These are phyloP conservation scores for Morella rubra DNA, from an alignment of 306 rosid species.

Conservation along the genomic window DNA sequence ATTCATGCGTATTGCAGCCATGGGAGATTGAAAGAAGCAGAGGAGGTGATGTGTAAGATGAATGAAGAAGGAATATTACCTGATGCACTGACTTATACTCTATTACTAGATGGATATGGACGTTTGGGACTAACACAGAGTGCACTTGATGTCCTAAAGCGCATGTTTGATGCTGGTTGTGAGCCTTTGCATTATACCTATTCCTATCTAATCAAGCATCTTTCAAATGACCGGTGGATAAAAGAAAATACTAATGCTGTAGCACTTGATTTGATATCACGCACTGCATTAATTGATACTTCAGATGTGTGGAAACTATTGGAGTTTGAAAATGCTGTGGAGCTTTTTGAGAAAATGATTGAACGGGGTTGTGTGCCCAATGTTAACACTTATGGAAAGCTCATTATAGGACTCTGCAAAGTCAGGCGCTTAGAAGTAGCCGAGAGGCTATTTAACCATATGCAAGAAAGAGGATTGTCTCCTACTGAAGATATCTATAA, in stretches of 20 bases:
- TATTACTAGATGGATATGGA: conserved; percentile 61
- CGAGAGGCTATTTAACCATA: conserved; percentile 46
- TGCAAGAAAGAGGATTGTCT: conserved; percentile 54
- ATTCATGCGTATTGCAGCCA: conserved; percentile 68
- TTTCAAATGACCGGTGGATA: conserved; percentile 36
- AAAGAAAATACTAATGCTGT: conserved; percentile 21
- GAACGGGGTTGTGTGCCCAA: conserved; percentile 61
- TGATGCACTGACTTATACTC: conserved; percentile 52
- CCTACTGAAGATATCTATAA: conserved; percentile 56
- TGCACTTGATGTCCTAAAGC: conserved; percentile 70
- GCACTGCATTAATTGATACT: conserved; percentile 33
- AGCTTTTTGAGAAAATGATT: conserved; percentile 64
- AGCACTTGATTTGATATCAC: conserved; percentile 34
- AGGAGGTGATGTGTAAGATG: conserved; percentile 56
- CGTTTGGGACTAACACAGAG: conserved; percentile 53
- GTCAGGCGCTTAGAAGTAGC: conserved; percentile 46
- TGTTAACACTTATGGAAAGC: conserved; percentile 59
- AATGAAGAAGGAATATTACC: conserved; percentile 56
- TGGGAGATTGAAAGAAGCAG: conserved; percentile 69
- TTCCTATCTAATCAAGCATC: conserved; percentile 60
- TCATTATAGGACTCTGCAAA: conserved; percentile 73
- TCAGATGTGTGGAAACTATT: conserved; percentile 53
- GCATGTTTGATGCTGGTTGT: conserved; percentile 60
- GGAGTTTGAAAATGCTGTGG: conserved; percentile 50
- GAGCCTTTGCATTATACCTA: conserved; percentile 68